These are phyloP conservation scores for Pseudonitzschia delicatissima DNA, from an alignment of 108 stramenopile genomes.

Conservation along the genomic window DNA sequence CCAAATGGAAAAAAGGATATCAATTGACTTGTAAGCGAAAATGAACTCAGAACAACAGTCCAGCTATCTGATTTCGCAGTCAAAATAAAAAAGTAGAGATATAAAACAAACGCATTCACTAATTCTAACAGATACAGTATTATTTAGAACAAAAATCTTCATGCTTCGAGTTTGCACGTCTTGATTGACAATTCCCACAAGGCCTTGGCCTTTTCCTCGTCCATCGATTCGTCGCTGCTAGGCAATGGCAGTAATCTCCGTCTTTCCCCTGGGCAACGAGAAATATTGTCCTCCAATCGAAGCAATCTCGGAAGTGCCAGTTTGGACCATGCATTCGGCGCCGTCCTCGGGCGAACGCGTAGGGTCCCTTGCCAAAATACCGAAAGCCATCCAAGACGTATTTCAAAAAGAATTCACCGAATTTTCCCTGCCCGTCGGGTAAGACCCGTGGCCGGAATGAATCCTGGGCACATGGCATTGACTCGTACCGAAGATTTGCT, in stretches of 20 bases:
- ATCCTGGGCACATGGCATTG: conserved; percentile 11
- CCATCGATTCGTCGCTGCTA: conserved; percentile 13
- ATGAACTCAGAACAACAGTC: too few species aligned
- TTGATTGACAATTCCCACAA: conserved; percentile 14
- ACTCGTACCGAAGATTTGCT: neutral
- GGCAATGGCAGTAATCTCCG: neutral
- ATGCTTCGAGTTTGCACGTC: neutral
- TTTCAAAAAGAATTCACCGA: conserved; percentile 4
- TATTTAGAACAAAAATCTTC: too few species aligned
- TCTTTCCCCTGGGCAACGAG: neutral
- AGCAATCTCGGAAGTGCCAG: neutral
- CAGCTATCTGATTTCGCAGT: too few species aligned
- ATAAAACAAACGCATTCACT: too few species aligned
- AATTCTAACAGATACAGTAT: too few species aligned
- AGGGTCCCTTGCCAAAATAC: neutral
- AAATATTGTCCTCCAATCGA: neutral
- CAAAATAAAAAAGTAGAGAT: too few species aligned
- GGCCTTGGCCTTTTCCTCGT: conserved; percentile 5
- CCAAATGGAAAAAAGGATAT: too few species aligned
- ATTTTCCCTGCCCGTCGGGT: neutral
- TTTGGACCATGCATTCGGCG: conserved; percentile 7
- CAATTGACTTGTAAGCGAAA: too few species aligned
- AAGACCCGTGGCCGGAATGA: conserved; percentile 12
- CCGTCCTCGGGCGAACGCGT: conserved; percentile 16
- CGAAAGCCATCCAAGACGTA: conserved; percentile 5